Base-by-base conservation (phyloP, 805 yeast genomes). In the Danielozyma ontarioensis region DNA sequence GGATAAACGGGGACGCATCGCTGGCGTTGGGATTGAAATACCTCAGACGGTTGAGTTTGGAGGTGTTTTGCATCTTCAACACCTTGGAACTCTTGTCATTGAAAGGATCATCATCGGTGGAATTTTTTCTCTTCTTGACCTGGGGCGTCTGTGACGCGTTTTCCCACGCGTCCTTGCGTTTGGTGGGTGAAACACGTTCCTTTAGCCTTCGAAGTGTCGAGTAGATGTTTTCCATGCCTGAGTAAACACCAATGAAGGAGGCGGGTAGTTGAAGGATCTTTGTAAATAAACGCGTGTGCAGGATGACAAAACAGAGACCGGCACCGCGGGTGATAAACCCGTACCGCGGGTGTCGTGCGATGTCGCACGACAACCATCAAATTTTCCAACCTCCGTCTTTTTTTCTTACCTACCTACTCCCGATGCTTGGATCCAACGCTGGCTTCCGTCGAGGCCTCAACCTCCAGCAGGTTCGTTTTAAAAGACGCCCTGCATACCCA, bases 401-500 rank as follows among this genome's bases (percentile, higher is more conserved):
- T n/a, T n/a, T n/a, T n/a, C n/a, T n/a, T n/a, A n/a, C n/a, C n/a
- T n/a, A n/a, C n/a, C n/a, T n/a, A n/a, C n/a, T n/a, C n/a, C n/a
- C n/a, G 8, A 19, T 19, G 22, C 10, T 19, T 6, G 25, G 25
- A n/a, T 4, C 25, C 22, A 19, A 19, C 22, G 22, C 22, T 10
- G 22, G 22, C 8, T 10, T 23, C 13, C 10, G 25, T 5, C 5
- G 25, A 10, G 27, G 27, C 7, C 17, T 25, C 17, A 10, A 13
- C 14, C 17, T 14, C 22, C 30, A 18, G 35, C 53, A 48, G 32
- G 49, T 48, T 16, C 53, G 59, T 29, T 37, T 33, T 32, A 54
- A 53, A 39, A 43, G 68, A 35, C 48, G 39, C 34, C 51, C 55
- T 26, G 69, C 64, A 18, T 60, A 59, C 39, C 68, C 69, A 2